These are phyloP conservation scores for Leptographium wingfieldii DNA, from an alignment of 2,329 filamentous ascomycete genomes.

Conservation along the genomic window DNA sequence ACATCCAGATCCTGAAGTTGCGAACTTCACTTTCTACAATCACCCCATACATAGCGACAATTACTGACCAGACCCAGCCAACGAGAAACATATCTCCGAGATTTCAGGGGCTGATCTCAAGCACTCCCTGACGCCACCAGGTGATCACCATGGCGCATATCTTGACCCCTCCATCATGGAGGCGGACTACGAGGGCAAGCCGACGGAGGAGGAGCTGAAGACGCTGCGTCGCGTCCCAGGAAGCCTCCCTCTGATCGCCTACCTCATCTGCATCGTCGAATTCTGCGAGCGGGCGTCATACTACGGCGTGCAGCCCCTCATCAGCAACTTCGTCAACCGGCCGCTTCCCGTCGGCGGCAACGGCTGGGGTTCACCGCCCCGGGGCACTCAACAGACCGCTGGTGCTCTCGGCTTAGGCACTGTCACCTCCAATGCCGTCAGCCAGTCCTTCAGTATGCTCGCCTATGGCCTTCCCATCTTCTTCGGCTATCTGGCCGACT, in stretches of 20 bases:
- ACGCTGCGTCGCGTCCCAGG: conserved; percentile 53
- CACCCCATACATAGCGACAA: background rate
- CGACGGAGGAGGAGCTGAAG: conserved; percentile 48
- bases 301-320: conserved; percentile 58
- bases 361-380: conserved; percentile 32
- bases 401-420: conserved; percentile 49
- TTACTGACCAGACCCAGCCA: background rate
- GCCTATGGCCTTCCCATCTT: conserved; percentile 45
- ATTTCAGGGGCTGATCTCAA: background rate
- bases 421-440: conserved; percentile 36
- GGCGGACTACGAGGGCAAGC: conserved; percentile 28
- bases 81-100: background rate
- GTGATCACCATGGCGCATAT: background rate
- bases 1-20: too few relatives aligned
- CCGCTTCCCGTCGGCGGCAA: conserved; percentile 38
- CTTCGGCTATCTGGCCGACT: conserved; percentile 48
- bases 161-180: conserved; percentile 7
- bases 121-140: background rate
- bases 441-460: conserved; percentile 42
- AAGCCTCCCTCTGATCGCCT: conserved; percentile 52
- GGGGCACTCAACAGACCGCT: conserved; percentile 31
- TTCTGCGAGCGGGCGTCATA: conserved; percentile 67
- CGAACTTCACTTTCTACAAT: too few relatives aligned
- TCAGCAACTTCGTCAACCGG: conserved; percentile 53
- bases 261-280: conserved; percentile 60